Evolutionary conservation across 1,284 basidiomycete species (phyloP), one percentile per base, ranked within the genome.

Genomic region (Malassezia cuniculi): DNA sequence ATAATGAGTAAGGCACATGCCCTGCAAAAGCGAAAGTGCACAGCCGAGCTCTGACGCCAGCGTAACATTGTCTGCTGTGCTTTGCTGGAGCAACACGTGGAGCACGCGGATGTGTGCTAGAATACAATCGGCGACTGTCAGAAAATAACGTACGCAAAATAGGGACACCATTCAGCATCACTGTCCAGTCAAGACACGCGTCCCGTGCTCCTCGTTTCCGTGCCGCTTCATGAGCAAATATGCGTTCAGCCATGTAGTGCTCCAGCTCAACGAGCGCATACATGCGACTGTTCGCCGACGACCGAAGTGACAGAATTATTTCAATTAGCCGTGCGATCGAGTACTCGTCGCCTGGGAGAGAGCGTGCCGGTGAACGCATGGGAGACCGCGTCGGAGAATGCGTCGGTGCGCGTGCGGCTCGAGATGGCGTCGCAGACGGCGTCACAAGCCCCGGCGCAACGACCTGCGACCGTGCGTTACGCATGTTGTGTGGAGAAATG

Each of bases 201-300:
- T 33, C 11, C 35, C 36, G 7, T 27, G 22, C 27, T n/a, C n/a
- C n/a, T 44, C 36, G 7, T 30, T 15, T 15, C 36, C 36, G 22
- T 24, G 31, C 24, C 24, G 36, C 27, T 39, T n/a, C n/a, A n/a
- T n/a, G n/a, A n/a, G 7, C 22, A 6, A 24, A 24, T 6, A 24
- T 24, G 7, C 42, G 42, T 15, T 39, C 15, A 7, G 42, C 38
- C 7, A 45, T 28, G 22, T 34, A 34, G 26, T 45, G 42, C 34
- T 45, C 42, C 14, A 45, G 42, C 24, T 45, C 34, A 12, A 45
- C 42, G 4, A 45, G 30, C 10, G 42, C 42, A 26, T 39, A 45
- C 31, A 45, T 45, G n/a, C 42, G 36, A 16, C 35, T 34, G 21
- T 45, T 19, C 14, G 42, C 21, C 11, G 32, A 22, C 15, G 36